Conservation (phyloP, 2,329 filamentous ascomycete species). For the Teratosphaeriaceae sp. region DNA sequence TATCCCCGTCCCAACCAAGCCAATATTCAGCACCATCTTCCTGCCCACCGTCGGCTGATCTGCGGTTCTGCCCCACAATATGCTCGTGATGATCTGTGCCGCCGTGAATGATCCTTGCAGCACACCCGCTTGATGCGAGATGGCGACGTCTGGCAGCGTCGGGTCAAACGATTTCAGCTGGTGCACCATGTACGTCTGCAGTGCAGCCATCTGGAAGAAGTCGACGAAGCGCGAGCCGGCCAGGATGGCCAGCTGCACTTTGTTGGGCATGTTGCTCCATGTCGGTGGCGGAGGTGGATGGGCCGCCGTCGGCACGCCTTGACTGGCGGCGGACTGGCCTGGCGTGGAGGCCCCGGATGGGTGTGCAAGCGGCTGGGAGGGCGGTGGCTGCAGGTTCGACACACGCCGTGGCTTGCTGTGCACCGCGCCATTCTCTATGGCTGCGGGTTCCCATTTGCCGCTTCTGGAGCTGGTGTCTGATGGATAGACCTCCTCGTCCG, state of each 20-base stretch:
- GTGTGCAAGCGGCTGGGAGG: constrained; percentile 9
- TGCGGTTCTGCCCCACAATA: constrained; percentile 36
- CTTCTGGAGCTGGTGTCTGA: not conserved
- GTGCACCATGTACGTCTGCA: constrained; percentile 40
- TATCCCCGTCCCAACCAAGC: constrained; percentile 33
- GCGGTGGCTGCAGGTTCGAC: not conserved
- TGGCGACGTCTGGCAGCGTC: constrained; percentile 40
- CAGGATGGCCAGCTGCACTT: constrained; percentile 35
- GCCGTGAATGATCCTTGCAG: constrained; percentile 37
- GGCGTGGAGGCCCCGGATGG: constrained; percentile 16
- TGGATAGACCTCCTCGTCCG: constrained; percentile 3
- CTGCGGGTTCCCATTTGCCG: constrained; percentile 9
- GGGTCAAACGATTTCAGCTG: constrained; percentile 37
- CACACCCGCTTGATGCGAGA: constrained; percentile 37
- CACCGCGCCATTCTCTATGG: constrained; percentile 16
- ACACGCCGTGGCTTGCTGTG: constrained; percentile 1
- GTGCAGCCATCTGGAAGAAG: constrained; percentile 39
- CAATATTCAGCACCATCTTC: constrained; percentile 35
- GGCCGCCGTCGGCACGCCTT: constrained; percentile 10
- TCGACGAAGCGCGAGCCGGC: constrained; percentile 37
- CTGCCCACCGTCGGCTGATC: constrained; percentile 40
- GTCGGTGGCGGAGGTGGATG: constrained; percentile 24
- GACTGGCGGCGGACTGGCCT: constrained; percentile 7
- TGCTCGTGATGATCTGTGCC: constrained; percentile 36
- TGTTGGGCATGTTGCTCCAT: constrained; percentile 37